phyloP scores from a whole-genome alignment of 164 flowering plant genomes.

The Annona squamosa region DNA sequence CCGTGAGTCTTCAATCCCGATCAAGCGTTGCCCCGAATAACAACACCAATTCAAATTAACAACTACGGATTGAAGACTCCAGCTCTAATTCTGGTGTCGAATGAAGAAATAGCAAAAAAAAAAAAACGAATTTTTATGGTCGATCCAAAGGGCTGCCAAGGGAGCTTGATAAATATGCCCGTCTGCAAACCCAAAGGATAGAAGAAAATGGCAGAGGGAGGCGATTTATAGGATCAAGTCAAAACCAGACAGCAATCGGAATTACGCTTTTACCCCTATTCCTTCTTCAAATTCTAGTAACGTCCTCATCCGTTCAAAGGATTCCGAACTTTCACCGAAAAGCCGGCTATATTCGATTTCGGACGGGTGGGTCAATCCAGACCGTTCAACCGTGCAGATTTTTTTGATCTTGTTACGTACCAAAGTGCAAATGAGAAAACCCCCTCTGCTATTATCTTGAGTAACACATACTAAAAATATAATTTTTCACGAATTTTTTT shows the following conservation, averaged over 20 bases:
- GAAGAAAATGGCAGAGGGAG: neutral
- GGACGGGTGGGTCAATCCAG: too few species aligned
- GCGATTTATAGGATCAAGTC: neutral
- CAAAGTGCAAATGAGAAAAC: too few species aligned
- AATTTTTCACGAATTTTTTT: neutral
- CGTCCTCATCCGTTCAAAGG: too few species aligned
- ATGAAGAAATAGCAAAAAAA: neutral
- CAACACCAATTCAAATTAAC: neutral
- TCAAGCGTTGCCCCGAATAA: neutral
- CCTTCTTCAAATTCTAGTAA: neutral
- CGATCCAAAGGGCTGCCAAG: conserved; percentile 12
- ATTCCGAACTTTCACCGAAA: too few species aligned
- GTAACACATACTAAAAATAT: too few species aligned
- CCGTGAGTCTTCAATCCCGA: neutral
- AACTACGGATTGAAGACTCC: neutral
- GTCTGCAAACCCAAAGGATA: conserved; percentile 18
- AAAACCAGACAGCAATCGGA: neutral
- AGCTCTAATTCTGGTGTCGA: neutral
- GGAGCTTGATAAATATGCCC: neutral
- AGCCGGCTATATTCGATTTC: too few species aligned
- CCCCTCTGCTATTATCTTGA: too few species aligned
- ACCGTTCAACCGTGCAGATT: too few species aligned
- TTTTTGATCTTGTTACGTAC: too few species aligned
- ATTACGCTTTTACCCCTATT: neutral
- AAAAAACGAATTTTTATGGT: neutral